Percentiles rank a stretch among this genome's conserved stretches.
Evolutionary conservation across 176 grass and related monocot genomes (phyloP).

Genomic region (Phragmites australis): DNA sequence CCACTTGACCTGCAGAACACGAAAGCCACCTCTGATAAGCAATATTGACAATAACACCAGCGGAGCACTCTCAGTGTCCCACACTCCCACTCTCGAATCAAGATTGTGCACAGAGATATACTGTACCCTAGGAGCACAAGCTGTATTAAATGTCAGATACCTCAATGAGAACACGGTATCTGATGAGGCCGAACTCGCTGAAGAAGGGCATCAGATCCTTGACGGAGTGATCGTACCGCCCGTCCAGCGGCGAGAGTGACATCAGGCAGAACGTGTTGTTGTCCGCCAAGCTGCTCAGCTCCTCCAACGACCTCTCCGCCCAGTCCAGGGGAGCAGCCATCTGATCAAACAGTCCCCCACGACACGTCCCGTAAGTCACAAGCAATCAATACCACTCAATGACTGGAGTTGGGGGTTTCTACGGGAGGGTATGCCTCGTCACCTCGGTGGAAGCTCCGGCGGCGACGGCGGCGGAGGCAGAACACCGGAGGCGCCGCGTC

Average conservation of each 20-base stretch:
- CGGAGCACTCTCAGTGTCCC: neutral
- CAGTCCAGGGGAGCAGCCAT: constrained; percentile 36
- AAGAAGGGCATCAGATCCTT: constrained; percentile 77
- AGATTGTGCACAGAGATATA: neutral
- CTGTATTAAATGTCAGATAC: constrained; percentile 30
- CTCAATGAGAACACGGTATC: constrained; percentile 82
- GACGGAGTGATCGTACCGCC: constrained; percentile 55
- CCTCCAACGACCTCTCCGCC: constrained; percentile 39
- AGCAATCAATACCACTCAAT: neutral
- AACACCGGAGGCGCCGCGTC: constrained; percentile 30
- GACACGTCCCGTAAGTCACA: neutral
- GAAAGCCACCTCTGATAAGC: neutral
- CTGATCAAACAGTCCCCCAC: constrained; percentile 31
- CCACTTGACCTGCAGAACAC: constrained; percentile 74
- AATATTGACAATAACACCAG: neutral
- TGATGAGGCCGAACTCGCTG: constrained; percentile 94
- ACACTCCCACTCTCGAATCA: neutral
- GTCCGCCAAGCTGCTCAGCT: constrained; percentile 26
- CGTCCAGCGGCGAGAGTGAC: constrained; percentile 84
- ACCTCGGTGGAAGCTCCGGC: constrained; percentile 24
- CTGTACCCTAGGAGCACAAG: neutral
- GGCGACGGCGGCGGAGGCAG: neutral
- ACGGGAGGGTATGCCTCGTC: neutral
- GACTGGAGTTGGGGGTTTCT: neutral
- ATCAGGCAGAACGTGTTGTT: constrained; percentile 57